Evolutionary conservation across 495 filamentous ascomycete species (phyloP).

Genomic region (Pyrenula massariospora): DNA sequence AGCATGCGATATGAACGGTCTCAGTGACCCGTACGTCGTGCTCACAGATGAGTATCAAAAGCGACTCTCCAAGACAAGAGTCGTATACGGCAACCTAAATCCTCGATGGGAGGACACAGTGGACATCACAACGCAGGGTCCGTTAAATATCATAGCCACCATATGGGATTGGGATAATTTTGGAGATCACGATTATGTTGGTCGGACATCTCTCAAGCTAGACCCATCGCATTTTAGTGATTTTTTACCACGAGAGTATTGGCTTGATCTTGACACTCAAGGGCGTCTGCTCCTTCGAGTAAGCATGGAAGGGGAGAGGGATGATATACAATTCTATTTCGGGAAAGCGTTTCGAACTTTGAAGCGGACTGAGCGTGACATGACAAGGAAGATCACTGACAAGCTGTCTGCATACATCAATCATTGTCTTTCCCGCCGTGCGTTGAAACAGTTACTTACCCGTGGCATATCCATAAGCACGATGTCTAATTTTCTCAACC

Average conservation of each 20-base stretch:
- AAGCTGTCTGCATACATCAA: slow-evolving; percentile 97
- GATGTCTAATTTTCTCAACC: slow-evolving; percentile 69
- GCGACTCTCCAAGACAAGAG: slow-evolving; percentile 87
- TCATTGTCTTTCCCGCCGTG: slow-evolving; percentile 70
- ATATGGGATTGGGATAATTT: slow-evolving; percentile 98
- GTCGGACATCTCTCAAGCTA: slow-evolving; percentile 85
- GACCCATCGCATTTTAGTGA: slow-evolving; percentile 93
- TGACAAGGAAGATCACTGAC: slow-evolving; percentile 95
- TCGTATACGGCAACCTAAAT: slow-evolving; percentile 83
- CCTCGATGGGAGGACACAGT: slow-evolving; percentile 96
- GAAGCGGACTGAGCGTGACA: slow-evolving; percentile 91
- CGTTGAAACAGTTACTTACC: slow-evolving; percentile 60
- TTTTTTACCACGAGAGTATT: slow-evolving; percentile 89
- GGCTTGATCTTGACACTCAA: slow-evolving; percentile 95
- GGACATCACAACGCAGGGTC: slow-evolving; percentile 86
- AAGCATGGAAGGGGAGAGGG: slow-evolving; percentile 96
- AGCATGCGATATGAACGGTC: slow-evolving; percentile 88
- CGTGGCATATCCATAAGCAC: slow-evolving; percentile 63
- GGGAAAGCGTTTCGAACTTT: slow-evolving; percentile 91
- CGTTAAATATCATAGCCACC: slow-evolving; percentile 89
- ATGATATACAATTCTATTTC: slow-evolving; percentile 98
- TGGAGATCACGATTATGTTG: slow-evolving; percentile 95
- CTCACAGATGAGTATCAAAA: slow-evolving; percentile 97
- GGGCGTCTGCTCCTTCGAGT: slow-evolving; percentile 79
- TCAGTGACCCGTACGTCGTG: slow-evolving; percentile 95